Evolutionary conservation across 805 yeast genomes (phyloP).

Genomic region (Dipodascus albidus): DNA sequence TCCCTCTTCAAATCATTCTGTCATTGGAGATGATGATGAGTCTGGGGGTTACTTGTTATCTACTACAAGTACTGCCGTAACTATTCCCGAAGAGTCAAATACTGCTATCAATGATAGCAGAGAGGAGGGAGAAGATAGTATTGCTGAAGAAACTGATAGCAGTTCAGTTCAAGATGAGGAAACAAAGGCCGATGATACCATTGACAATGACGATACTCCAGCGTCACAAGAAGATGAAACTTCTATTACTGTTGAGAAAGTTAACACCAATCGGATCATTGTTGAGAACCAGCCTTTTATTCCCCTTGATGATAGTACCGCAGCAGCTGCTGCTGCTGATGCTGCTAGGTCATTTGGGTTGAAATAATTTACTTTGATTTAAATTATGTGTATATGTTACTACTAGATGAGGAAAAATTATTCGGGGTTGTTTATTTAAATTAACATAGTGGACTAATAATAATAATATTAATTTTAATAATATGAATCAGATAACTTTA

Average conservation of each 20-base stretch:
- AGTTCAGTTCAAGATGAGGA: not conserved
- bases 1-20: not conserved
- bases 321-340: not conserved
- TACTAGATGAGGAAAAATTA: not conserved
- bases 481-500: too few relatives aligned
- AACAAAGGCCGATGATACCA: not conserved
- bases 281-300: not conserved
- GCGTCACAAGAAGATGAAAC: not conserved
- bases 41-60: not conserved
- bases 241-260: not conserved
- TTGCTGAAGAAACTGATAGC: not conserved
- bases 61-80: not conserved
- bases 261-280: not conserved
- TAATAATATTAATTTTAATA: too few relatives aligned
- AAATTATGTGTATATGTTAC: not conserved
- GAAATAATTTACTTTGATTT: not conserved
- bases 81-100: not conserved
- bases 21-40: not conserved
- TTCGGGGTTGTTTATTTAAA: not conserved
- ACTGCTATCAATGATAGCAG: not conserved
- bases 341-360: conserved; percentile 1
- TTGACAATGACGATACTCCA: not conserved
- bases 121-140: not conserved
- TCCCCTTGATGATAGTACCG: not conserved
- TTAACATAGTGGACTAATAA: not conserved